Conservation (phyloP, 768 basidiomycete genomes). For the Amanita pallidorosea region DNA sequence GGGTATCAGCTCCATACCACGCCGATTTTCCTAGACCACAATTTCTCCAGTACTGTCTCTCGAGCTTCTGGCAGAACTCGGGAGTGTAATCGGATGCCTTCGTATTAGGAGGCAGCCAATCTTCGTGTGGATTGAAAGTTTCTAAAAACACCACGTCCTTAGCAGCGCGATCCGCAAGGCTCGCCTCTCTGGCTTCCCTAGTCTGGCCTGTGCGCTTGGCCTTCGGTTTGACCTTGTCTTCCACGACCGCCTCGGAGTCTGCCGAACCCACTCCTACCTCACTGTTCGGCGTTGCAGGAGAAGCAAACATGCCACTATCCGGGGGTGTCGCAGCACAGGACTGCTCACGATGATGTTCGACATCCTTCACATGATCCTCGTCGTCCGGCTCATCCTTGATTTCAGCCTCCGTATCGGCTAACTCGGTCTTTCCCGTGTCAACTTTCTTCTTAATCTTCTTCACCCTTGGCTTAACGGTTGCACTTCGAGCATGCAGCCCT, state of each 20-base stretch:
- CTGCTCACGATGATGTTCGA: slow-evolving; percentile 11
- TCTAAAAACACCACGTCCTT: slow-evolving; percentile 50
- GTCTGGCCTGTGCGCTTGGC: slow-evolving; percentile 26
- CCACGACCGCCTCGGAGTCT: slow-evolving; percentile 10
- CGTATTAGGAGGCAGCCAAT: slow-evolving; percentile 78
- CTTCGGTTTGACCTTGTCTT: slow-evolving; percentile 21
- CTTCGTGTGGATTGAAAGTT: slow-evolving; percentile 56
- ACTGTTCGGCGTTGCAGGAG: slow-evolving; percentile 19
- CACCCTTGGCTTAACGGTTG: slow-evolving; percentile 20
- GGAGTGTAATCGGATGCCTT: slow-evolving; percentile 69
- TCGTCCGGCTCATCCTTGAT: slow-evolving; percentile 42
- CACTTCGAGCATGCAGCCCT: slow-evolving; percentile 36
- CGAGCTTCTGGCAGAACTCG: slow-evolving; percentile 81
- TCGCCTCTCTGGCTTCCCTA: slow-evolving; percentile 38
- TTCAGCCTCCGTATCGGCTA: slow-evolving; percentile 22
- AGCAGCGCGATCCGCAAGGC: slow-evolving; percentile 34
- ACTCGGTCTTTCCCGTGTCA: slow-evolving; percentile 24
- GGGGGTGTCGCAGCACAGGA: slow-evolving; percentile 28
- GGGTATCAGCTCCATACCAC: slow-evolving; percentile 96
- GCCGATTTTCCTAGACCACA: slow-evolving; percentile 82
- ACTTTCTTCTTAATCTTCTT: slow-evolving; percentile 34
- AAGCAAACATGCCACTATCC: slow-evolving; percentile 19
- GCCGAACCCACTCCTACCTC: slow-evolving; percentile 9
- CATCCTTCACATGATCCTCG: slow-evolving; percentile 17
- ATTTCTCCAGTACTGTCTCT: slow-evolving; percentile 88